Evolutionary conservation across 345 rosid species (phyloP).

Genomic region (Streptanthus diversifolius): DNA sequence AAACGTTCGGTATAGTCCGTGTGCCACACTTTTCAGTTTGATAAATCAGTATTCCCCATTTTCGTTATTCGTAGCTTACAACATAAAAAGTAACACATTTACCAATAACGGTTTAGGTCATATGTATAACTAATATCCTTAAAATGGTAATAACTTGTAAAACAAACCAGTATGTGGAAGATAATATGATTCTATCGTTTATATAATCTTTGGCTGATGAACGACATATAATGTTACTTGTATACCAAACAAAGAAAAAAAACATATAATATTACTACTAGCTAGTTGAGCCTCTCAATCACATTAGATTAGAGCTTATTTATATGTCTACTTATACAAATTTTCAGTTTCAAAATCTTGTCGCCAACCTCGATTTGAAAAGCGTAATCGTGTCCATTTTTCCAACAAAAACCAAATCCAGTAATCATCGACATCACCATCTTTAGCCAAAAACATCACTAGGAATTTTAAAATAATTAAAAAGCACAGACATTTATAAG

Average conservation of each 20-base stretch:
- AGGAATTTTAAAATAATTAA: not conserved
- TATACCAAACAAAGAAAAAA: too few relatives aligned
- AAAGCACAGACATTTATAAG: not conserved
- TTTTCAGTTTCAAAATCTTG: conserved; percentile 4
- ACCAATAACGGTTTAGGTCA: too few relatives aligned
- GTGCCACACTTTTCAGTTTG: too few relatives aligned
- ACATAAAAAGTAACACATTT: too few relatives aligned
- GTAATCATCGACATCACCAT: conserved; percentile 10
- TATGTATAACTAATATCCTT: too few relatives aligned
- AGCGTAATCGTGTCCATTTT: not conserved
- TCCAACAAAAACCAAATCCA: conserved; percentile 19
- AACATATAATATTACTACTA: not conserved
- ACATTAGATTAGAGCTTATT: not conserved
- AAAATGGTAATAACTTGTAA: too few relatives aligned
- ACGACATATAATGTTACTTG: not conserved
- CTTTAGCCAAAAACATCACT: not conserved
- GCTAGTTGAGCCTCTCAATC: not conserved
- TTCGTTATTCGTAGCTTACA: too few relatives aligned
- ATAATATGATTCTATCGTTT: too few relatives aligned
- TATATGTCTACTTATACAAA: not conserved
- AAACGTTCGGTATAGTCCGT: not conserved
- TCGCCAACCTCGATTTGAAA: not conserved
- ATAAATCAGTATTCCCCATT: too few relatives aligned
- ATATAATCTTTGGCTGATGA: not conserved
- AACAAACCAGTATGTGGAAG: too few relatives aligned